Conservation (phyloP, 1,139 yeast species). For the Pichia sp. region DNA sequence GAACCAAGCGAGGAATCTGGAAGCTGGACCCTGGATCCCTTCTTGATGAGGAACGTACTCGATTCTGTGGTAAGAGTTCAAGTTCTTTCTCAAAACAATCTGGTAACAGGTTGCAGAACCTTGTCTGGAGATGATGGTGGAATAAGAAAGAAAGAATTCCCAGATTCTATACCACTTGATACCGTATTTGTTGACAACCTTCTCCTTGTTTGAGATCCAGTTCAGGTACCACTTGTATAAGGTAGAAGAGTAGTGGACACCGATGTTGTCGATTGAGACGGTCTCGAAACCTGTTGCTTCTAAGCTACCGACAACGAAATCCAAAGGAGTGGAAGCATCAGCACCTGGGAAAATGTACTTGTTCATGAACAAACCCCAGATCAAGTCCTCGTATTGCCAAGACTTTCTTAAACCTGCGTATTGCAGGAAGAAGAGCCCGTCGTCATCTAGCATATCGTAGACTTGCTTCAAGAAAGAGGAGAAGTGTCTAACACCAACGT, state of each 20-base stretch:
- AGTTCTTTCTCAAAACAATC: conserved; percentile 83
- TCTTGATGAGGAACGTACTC: conserved; percentile 76
- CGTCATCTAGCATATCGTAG: conserved; percentile 83
- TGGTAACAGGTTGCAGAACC: conserved; percentile 93
- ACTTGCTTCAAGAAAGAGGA: conserved; percentile 73
- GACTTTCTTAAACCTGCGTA: conserved; percentile 87
- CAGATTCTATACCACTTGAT: conserved; percentile 89
- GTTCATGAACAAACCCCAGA: conserved; percentile 96
- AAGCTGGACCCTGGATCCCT: conserved; percentile 66
- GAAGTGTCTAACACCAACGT: conserved; percentile 88
- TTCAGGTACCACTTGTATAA: conserved; percentile 94
- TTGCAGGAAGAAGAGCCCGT: conserved; percentile 82
- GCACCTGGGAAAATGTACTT: conserved; percentile 97
- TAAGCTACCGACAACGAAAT: conserved; percentile 70
- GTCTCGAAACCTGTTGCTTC: conserved; percentile 87
- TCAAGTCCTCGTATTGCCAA: conserved; percentile 92
- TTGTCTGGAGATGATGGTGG: conserved; percentile 83
- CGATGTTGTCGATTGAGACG: conserved; percentile 79
- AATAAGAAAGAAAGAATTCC: conserved; percentile 83
- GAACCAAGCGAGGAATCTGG: conserved; percentile 49
- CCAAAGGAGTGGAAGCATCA: conserved; percentile 91
- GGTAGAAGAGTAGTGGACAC: conserved; percentile 90
- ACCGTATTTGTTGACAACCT: conserved; percentile 77
- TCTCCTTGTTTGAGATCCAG: conserved; percentile 83
- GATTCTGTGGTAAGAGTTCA: conserved; percentile 79